Base-by-base conservation (phyloP, 495 filamentous ascomycete genomes). In the Trichoderma gamsii region DNA sequence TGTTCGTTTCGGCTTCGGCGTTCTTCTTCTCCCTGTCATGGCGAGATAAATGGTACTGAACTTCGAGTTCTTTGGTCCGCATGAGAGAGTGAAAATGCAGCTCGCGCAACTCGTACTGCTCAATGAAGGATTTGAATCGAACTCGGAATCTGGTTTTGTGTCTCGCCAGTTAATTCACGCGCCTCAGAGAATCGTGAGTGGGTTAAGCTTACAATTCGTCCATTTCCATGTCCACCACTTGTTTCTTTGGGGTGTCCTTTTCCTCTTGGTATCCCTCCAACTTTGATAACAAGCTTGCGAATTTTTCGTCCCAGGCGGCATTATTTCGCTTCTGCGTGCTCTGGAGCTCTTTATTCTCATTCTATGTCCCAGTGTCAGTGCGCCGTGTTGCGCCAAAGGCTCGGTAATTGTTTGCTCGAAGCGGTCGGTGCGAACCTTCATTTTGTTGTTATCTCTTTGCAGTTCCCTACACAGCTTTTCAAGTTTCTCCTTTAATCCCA, bases 61-160 rank as follows among this genome's bases (percentile, higher is more conserved):
- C 91, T 78, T 98, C 96, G n/a, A 95, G 86, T 72, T 98, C 96
- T 75, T 98, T 98, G 71, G 89, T 92, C 68, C 93, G 91, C 74
- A 97, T 85, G 21, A 97, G 82, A 32, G 90, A 88, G 73, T 92
- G 88, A 79, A 96, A 97, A 69, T 97, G 92, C 27, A 96, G 78
- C 73, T 99, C 95, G 27, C 95, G 89, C 56, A 94, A 84, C 76
- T 99, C 95, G 75, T 96, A 97, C 78, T 99, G 95, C 46, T 99
- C 94, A 68, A 92, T 88, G 71, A 99, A 87, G 3, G 91, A 93
- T 76, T 93, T 97, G 79, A 98, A 93, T 71, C 93, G 92, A 69
- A 87, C 84, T 71, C 90, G 90, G 74, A 98, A 92, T 64, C 93
- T 96, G 73, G 65, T 76, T 65, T 66, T 69, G 35, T 38, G 25